These are phyloP conservation scores for Aspergillus bombycis DNA, from an alignment of 2,329 filamentous ascomycete species.

Conservation along the genomic window DNA sequence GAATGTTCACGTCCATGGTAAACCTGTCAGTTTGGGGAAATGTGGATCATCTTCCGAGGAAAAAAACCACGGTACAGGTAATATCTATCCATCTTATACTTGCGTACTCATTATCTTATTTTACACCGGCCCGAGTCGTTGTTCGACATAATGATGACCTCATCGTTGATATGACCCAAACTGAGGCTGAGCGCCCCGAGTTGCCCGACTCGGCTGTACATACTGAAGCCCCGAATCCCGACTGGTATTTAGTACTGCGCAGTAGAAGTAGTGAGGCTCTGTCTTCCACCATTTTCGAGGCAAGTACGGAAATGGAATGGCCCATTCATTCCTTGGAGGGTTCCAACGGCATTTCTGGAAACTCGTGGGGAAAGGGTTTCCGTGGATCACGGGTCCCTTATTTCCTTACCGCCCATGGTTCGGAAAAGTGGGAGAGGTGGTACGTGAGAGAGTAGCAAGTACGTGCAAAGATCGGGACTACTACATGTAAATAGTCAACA, in stretches of 20 bases:
- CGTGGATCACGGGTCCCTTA: background rate
- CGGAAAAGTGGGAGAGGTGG: background rate
- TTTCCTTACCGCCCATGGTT: background rate
- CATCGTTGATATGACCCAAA: constrained; percentile 4
- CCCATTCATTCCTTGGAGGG: background rate
- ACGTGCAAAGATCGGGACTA: background rate
- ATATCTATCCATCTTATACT: background rate
- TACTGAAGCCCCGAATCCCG: background rate
- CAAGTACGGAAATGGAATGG: background rate
- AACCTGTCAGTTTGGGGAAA: background rate
- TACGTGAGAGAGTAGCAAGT: background rate
- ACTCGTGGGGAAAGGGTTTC: background rate
- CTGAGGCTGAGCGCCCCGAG: constrained; percentile 2
- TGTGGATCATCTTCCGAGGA: background rate
- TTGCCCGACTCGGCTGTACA: background rate
- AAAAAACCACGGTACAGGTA: background rate
- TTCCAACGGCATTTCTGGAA: background rate
- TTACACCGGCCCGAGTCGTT: background rate
- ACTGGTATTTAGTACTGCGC: too few relatives aligned
- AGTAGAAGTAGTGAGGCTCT: too few relatives aligned
- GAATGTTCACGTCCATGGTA: background rate
- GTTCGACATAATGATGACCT: constrained; percentile 15
- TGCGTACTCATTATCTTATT: background rate
- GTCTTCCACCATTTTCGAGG: background rate
- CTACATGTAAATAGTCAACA: background rate